Conservation (phyloP, 169 alveolate genomes). For the Babesia sp. region DNA sequence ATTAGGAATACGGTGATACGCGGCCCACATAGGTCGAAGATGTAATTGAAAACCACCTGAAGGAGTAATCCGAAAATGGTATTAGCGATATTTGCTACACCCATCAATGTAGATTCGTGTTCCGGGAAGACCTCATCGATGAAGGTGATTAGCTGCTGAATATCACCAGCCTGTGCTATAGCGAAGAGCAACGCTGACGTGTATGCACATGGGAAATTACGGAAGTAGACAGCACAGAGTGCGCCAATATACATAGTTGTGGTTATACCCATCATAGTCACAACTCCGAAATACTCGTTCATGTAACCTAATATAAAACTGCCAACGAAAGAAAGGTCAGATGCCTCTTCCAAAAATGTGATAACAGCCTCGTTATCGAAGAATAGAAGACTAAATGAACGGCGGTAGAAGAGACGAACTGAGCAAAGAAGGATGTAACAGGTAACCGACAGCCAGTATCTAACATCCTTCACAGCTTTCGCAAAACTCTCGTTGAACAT, state of each 20-base stretch:
- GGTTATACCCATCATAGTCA: constrained; percentile 25
- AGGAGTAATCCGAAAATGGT: constrained; percentile 1
- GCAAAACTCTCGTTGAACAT: constrained; percentile 11
- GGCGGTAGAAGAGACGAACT: constrained; percentile 36
- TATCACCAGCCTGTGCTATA: constrained; percentile 56
- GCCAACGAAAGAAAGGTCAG: constrained; percentile 26
- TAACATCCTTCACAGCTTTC: constrained; percentile 8
- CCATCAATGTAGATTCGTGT: constrained; percentile 63
- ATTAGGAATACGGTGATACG: constrained; percentile 20
- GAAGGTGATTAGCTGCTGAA: constrained; percentile 60
- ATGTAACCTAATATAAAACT: constrained; percentile 41
- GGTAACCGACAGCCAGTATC: constrained; percentile 33
- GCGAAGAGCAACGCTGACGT: constrained; percentile 41
- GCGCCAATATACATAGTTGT: constrained; percentile 36
- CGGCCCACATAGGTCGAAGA: constrained; percentile 16
- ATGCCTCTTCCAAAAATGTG: constrained; percentile 24
- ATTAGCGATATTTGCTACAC: constrained; percentile 25
- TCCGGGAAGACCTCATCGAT: constrained; percentile 43
- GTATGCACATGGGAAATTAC: constrained; percentile 35
- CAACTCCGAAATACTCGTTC: constrained; percentile 56
- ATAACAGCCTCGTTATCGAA: constrained; percentile 31
- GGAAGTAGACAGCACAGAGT: constrained; percentile 20
- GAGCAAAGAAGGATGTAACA: constrained; percentile 40
- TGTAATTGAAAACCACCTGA: constrained; percentile 4
- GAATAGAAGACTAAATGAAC: constrained; percentile 48